Base-by-base conservation (phyloP, 2,329 filamentous ascomycete species). In the Microcyclosporella mali region DNA sequence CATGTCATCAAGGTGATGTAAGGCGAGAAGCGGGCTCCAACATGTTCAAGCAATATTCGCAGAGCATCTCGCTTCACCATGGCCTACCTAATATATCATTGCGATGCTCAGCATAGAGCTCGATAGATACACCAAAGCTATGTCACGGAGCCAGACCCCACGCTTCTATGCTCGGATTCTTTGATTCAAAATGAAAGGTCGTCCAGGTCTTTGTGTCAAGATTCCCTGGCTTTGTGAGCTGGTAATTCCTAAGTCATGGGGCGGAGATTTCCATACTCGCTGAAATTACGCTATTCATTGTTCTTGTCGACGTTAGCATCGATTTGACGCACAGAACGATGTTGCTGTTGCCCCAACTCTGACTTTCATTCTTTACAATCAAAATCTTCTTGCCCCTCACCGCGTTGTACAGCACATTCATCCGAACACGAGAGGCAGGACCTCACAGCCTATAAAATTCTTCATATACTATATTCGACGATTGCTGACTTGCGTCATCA, bases 361-460 rank as follows among this genome's bases (percentile, higher is more conserved):
- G 9, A 25, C 21, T 7, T 16, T 25, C 16, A 6, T 11, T 25
- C 21, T 17, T 17, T 12, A n/a, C 12, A 8, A 11, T 8, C 27
- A 33, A 40, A 6, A 27, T 25, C 33, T 40, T 31, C 2, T 16
- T 33, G 6, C 29, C 33, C 14, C 15, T 14, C 37, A 16, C 9
- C 14, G 6, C 19, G 12, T 25, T 40, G n/a, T 33, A 9, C 19
- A 33, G 27, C n/a, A 25, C 37, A 33, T 40, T 19, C 29, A 10
- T 40, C 33, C 30, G 15, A 27, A 18, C 30, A 30, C 21, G 25
- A 40, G 37, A 40, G 37, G 37, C 37, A 40, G 37, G 37, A 15
- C 37, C 29, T 40, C 37, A 17, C 15, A 21, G 10, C 25, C 25
- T 33, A 14, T 40, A n/a, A 10, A 12, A 10, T 18, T 21, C 18